Conservation (phyloP, 2,329 filamentous ascomycete genomes). For the Passalora sequoiae region DNA sequence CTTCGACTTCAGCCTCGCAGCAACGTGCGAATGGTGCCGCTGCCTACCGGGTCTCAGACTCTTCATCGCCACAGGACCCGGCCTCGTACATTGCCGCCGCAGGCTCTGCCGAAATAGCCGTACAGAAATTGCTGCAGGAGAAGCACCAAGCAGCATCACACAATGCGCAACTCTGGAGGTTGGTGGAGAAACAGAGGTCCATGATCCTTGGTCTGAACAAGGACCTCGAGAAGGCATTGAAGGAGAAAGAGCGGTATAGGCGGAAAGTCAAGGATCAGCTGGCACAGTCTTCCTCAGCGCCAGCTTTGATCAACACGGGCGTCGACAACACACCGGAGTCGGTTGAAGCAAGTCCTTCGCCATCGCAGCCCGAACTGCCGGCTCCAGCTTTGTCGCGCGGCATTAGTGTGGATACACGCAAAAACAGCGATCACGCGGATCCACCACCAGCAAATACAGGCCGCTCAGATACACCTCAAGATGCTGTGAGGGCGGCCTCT, state of each 20-base stretch:
- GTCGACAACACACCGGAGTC: constrained; percentile 15
- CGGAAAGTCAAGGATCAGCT: constrained; percentile 79
- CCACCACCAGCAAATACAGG: constrained; percentile 14
- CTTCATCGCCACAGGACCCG: constrained; percentile 67
- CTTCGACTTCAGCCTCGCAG: constrained; percentile 18
- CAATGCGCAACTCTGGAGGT: constrained; percentile 86
- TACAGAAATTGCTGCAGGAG: constrained; percentile 83
- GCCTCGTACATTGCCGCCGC: constrained; percentile 73
- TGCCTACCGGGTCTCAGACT: constrained; percentile 49
- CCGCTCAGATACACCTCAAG: constrained; percentile 32
- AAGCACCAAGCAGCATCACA: constrained; percentile 84
- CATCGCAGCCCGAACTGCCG: constrained; percentile 13
- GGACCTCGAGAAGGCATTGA: constrained; percentile 81
- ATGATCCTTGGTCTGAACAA: constrained; percentile 94
- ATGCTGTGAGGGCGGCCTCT: constrained; percentile 16
- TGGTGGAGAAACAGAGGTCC: constrained; percentile 92
- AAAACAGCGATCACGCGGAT: constrained; percentile 29
- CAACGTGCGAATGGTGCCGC: constrained; percentile 26
- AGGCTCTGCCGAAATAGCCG: constrained; percentile 82
- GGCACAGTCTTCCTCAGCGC: constrained; percentile 38
- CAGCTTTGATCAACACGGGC: constrained; percentile 21
- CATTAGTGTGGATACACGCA: constrained; percentile 26
- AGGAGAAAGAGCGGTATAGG: constrained; percentile 91
- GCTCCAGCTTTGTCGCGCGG: constrained; percentile 18
- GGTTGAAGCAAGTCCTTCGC: constrained; percentile 29